These are phyloP conservation scores for Trypanosoma grayi DNA, from an alignment of 208 protist species.

Conservation along the genomic window DNA sequence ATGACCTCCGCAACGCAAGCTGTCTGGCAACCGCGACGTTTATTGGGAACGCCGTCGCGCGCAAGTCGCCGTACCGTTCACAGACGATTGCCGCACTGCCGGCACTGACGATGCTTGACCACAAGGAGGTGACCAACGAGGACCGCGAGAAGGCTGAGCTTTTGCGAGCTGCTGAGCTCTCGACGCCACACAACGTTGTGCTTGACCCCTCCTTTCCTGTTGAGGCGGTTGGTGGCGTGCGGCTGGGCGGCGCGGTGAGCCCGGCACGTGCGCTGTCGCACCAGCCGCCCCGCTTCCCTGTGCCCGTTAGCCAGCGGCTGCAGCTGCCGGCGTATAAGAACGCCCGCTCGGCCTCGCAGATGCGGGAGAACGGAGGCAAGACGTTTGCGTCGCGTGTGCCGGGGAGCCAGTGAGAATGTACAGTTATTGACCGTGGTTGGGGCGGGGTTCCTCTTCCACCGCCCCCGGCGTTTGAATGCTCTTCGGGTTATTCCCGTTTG, in stretches of 20 bases:
- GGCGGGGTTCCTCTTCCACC: too few species aligned
- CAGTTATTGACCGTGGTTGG: slow-evolving; percentile 1
- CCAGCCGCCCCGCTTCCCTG: slow-evolving; percentile 12
- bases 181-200: slow-evolving; percentile 65
- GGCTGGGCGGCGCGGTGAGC: slow-evolving; percentile 1
- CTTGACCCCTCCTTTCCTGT: slow-evolving; percentile 48
- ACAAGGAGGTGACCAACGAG: slow-evolving; percentile 53
- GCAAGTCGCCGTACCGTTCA: slow-evolving; percentile 76
- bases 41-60: slow-evolving; percentile 69
- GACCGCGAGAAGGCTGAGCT: slow-evolving; percentile 73
- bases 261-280: not conserved
- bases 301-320: slow-evolving; percentile 3
- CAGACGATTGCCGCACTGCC: slow-evolving; percentile 45
- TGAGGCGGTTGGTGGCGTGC: slow-evolving; percentile 20
- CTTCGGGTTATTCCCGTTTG: too few species aligned
- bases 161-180: slow-evolving; percentile 34
- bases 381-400: slow-evolving; percentile 12
- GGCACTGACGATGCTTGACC: slow-evolving; percentile 47
- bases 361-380: slow-evolving; percentile 1
- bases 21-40: slow-evolving; percentile 39
- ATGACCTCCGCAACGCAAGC: slow-evolving; percentile 36
- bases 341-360: not conserved
- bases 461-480: too few species aligned
- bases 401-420: slow-evolving; percentile 11
- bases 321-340: slow-evolving; percentile 27